Evolutionary conservation across 2,329 filamentous ascomycete genomes (phyloP), one percentile per base, ranked within the genome.

Genomic region (Bipolaris sorokiniana): DNA sequence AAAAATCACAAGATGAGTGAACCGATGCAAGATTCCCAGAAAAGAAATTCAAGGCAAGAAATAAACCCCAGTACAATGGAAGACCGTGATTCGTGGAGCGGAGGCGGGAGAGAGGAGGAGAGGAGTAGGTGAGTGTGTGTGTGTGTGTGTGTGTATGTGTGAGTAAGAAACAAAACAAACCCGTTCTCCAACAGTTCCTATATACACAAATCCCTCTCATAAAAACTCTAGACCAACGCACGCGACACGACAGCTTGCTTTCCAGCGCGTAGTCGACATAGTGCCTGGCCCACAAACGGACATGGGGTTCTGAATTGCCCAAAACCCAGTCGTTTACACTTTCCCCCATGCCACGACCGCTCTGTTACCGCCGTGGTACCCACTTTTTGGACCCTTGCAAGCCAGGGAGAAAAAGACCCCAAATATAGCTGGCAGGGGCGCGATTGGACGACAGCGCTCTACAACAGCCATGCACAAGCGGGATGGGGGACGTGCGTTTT

Each of bases 381-480:
- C 41, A 57, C 54, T 37, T 31, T 45, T 11, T 31, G 28, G 28
- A 31, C 28, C 28, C 28, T 31, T 31, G 28, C 37, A 44, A 20
- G 13, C 48, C 34, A 37, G 16, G 9, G 20, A 45, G 7, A 56
- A 63, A 63, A 65, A 54, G 57, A 49, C 62, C 55, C 63, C 63
- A 65, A 65, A 65, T 63, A 63, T 65, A 65, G 61, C 54, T 41
- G 31, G 48, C 48, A 18, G 28, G 55, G 42, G 52, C 15, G 7
- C 49, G 48, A 65, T 58, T 59, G 60, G 62, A 33, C 40, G n/a
- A 18, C 33, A 40, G n/a, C n/a, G 15, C 22, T 42, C 20, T 5
- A 48, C 1, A 23, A n/a, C 47, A 26, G 28, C 28, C 9, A 31
- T 31, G 28, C 28, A 13, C 9, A 23, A n/a, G 28, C n/a, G 33